Evolutionary conservation across 345 rosid genomes (phyloP).

Genomic region (Leavenworthia alabamica): DNA sequence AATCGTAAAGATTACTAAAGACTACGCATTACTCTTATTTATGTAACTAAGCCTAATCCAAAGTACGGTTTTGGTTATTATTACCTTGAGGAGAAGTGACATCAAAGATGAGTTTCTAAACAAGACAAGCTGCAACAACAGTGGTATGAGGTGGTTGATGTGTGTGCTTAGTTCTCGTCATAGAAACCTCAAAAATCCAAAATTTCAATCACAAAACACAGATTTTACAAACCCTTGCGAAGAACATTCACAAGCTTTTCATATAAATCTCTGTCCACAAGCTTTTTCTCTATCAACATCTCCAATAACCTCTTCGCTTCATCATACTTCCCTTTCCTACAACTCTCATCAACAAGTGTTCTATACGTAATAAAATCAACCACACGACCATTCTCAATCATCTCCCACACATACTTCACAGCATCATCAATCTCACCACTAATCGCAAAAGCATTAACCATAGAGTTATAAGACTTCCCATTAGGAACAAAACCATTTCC

Average conservation of each 20-base stretch:
- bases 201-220: too few relatives aligned
- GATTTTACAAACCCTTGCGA: slow-evolving; percentile 43
- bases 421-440: slow-evolving; percentile 62
- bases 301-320: slow-evolving; percentile 56
- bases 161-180: too few relatives aligned
- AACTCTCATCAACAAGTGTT: slow-evolving; percentile 70
- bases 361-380: slow-evolving; percentile 64
- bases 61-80: too few relatives aligned
- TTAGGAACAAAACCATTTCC: slow-evolving; percentile 66
- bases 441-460: slow-evolving; percentile 74
- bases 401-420: slow-evolving; percentile 56
- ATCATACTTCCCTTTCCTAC: slow-evolving; percentile 45
- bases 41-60: too few relatives aligned
- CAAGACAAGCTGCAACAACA: too few relatives aligned
- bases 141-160: too few relatives aligned
- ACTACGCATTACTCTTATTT: too few relatives aligned
- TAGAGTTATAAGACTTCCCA: slow-evolving; percentile 67
- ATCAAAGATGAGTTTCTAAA: too few relatives aligned
- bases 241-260: slow-evolving; percentile 55
- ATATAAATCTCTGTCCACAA: slow-evolving; percentile 51
- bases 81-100: too few relatives aligned
- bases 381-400: slow-evolving; percentile 52
- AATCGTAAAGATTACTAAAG: too few relatives aligned
- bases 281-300: slow-evolving; percentile 48
- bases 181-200: too few relatives aligned